Base-by-base conservation (phyloP, 2,329 filamentous ascomycete genomes). In the Colletotrichum filicis region DNA sequence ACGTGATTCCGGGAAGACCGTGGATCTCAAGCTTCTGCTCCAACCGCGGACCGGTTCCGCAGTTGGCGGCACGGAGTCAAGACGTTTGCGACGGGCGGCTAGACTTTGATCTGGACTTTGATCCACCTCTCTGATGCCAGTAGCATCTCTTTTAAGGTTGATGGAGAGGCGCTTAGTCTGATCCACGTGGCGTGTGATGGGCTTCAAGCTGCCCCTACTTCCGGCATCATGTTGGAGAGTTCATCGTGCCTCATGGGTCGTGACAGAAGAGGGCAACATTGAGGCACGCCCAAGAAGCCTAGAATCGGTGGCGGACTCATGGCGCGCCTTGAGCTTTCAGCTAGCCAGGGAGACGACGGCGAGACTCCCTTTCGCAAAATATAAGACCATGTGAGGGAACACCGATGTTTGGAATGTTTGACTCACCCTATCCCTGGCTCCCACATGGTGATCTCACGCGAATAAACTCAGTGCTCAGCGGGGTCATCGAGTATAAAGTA, bases 361-460 rank as follows among this genome's bases (percentile, higher is more conserved):
- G 19, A 9, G 7, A 35, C 67, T 61, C 69, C 66, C 71, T 70
- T 22, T 56, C 60, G 28, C 26, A 19, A 16, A 22, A 37, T 26
- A 52, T 66, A 73, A 71, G 24, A 37, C 60, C 49, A 22, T 2
- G 19, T 6, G 22, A 56, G 56, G 35, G 49, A 42, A 22, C 11
- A 5, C 37, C 8, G n/a, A 14, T 12, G 14, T 4, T n/a, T 57
- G 67, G 55, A 60, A 65, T 73, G 59, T 19, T 30, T 61, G 52
- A 49, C 35, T 66, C 61, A 52, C 12, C n/a, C 37, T 32, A 65
- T 66, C 71, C 71, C 71, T 71, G 42, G 56, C 42, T 61, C 32
- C 8, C 26, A n/a, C 12, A 22, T 35, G 22, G n/a, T 42, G 11
- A 56, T 19, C 53, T 19, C 53, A 26, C 26, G 32, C 26, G 14